Evolutionary conservation across 768 basidiomycete genomes (phyloP), one percentile per base, ranked within the genome.

Genomic region (Roridomyces roridus): DNA sequence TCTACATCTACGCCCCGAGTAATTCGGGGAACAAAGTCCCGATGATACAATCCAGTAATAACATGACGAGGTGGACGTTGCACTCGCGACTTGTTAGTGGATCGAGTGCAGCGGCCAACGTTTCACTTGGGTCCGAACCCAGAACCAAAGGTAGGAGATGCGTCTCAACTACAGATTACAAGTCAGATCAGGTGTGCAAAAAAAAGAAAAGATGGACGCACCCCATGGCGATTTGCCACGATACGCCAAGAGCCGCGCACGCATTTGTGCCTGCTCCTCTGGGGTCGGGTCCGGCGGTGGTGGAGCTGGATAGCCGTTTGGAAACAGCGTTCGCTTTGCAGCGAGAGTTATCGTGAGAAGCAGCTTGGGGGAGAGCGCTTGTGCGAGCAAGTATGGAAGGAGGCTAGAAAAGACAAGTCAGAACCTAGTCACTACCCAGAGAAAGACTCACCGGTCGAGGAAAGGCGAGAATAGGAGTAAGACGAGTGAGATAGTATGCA

Each of bases 261-360:
- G 80, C 45, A 93, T 75, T 29, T 75, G 79, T 2, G 76, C 74
- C 62, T 92, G 89, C 70, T 96, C 94, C 61, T 91, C 91, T 1
- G 76, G 75, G 0, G 88, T 85, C 17, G 95, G 96, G 40, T 92
- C 91, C 1, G 82, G 75, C 2, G 89, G 85, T 1, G 86, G 71
- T 0, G 87, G 85, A 0, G 83, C 91, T 1, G 94, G 94, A 72
- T 92, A 93, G 14, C 96, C 96, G 59, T 87, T 86, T 4, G 96
- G 96, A 68, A 96, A 98, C 24, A 98, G 78, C 8, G 88, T 81
- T 9, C 80, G 80, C 64, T 91, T 92, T 14, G 85, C 73, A 5
- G 80, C 67, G 34, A 84, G 81, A 34, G 86, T 75, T 24, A 82
- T 69, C 28, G 75, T 76, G 18, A 88, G 77, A 23, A 92, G 69